Evolutionary conservation across 345 rosid species (phyloP).

Genomic region (Acer negundo): DNA sequence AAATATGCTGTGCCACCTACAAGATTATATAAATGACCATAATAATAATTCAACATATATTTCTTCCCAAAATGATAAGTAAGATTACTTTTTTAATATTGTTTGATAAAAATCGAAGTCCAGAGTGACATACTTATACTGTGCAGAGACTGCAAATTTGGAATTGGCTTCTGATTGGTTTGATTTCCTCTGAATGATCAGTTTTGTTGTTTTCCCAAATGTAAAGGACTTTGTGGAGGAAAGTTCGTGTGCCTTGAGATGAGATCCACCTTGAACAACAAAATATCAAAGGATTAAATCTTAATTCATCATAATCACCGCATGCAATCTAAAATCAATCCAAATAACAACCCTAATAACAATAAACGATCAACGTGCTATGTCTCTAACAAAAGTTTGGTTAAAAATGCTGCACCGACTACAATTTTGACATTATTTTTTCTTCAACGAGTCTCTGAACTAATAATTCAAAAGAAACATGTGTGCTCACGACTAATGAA

Average conservation of each 20-base stretch:
- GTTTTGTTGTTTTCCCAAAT: conserved; percentile 36
- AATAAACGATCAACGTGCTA: no score
- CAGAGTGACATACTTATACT: conserved; percentile 46
- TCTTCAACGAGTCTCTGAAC: no score
- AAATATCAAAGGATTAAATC: neutral
- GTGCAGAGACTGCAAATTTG: conserved; percentile 57
- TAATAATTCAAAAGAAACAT: no score
- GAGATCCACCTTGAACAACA: conserved; percentile 43
- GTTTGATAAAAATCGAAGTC: neutral
- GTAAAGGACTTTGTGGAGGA: conserved; percentile 42
- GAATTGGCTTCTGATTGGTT: conserved; percentile 24
- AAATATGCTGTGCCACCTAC: neutral
- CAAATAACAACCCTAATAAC: no score
- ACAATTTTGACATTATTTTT: neutral
- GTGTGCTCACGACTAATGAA: no score
- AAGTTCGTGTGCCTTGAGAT: conserved; percentile 40
- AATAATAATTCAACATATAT: no score
- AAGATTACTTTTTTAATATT: neutral
- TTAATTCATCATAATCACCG: neutral
- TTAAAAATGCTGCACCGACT: neutral
- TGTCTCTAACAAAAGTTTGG: neutral
- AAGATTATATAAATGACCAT: no score
- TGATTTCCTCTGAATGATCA: conserved; percentile 46
- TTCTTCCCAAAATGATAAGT: no score
- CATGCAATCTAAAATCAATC: neutral